Conservation (phyloP, 2,329 filamentous ascomycete genomes). For the Byssoonygena ceratinophila region DNA sequence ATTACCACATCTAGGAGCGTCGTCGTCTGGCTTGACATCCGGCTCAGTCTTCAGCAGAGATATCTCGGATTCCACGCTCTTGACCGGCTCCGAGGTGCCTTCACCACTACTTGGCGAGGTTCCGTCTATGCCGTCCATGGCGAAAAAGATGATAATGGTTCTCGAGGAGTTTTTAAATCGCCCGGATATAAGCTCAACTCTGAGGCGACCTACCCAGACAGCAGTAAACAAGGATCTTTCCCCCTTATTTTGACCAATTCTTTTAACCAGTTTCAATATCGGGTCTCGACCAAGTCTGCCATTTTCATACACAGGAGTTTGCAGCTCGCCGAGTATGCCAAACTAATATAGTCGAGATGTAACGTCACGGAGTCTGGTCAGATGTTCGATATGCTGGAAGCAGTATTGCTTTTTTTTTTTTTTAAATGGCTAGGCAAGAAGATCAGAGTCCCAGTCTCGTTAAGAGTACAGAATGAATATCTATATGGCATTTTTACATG, state of each 20-base stretch:
- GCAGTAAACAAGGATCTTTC: no score
- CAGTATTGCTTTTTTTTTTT: not conserved
- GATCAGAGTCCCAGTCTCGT: not conserved
- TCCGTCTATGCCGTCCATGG: constrained; percentile 5
- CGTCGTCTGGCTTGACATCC: not conserved
- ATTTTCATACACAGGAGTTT: constrained; percentile 4
- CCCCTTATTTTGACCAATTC: no score
- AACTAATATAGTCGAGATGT: not conserved
- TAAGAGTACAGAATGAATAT: not conserved
- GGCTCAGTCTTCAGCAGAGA: not conserved
- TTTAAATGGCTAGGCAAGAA: not conserved
- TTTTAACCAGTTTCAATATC: not conserved
- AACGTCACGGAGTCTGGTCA: not conserved
- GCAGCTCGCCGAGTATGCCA: not conserved
- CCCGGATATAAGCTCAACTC: not conserved
- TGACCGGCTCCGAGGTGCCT: not conserved
- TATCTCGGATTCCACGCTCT: constrained; percentile 1
- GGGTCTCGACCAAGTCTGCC: not conserved
- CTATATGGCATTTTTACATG: not conserved
- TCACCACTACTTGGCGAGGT: not conserved
- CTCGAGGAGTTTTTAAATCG: not conserved
- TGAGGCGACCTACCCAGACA: not conserved
- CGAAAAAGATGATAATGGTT: not conserved
- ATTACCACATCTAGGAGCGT: not conserved
- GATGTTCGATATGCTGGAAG: not conserved